A percentile compares a stretch with the other conserved stretches of the same genome.
phyloP scores from a whole-genome alignment of 1,284 basidiomycete genomes.

The Apiotrichum montevideense region DNA sequence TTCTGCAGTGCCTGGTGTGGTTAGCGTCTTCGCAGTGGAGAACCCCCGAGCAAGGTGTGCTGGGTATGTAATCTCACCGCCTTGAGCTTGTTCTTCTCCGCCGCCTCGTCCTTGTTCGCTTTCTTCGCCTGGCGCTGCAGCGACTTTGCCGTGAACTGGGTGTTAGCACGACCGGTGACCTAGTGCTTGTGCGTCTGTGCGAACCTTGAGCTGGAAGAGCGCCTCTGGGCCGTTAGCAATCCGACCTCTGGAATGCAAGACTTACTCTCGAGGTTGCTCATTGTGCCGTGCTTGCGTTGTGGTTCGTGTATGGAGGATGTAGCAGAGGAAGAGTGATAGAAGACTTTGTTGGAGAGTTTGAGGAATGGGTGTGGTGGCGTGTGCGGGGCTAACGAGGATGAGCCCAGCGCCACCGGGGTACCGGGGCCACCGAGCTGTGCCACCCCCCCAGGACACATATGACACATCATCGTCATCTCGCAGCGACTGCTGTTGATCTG shows the following conservation, averaged over 20 bases:
- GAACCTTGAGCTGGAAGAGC: conserved; percentile 87
- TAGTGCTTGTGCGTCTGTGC: background rate
- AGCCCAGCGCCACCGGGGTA: too few species aligned
- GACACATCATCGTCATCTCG: too few species aligned
- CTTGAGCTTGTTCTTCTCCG: conserved; percentile 82
- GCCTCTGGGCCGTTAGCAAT: conserved; percentile 59
- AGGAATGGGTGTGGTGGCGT: too few species aligned
- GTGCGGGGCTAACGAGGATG: too few species aligned
- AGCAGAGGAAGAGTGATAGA: too few species aligned
- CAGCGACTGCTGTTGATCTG: too few species aligned
- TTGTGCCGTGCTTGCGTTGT: conserved; percentile 36
- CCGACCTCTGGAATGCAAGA: conserved; percentile 4
- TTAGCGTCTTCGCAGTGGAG: background rate
- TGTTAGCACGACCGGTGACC: background rate
- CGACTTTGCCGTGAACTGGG: conserved; percentile 89
- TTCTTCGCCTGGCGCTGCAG: conserved; percentile 89
- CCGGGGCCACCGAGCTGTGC: too few species aligned
- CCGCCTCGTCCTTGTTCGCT: conserved; percentile 83
- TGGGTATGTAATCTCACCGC: conserved; percentile 55
- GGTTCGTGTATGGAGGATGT: background rate
- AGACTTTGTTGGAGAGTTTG: too few species aligned
- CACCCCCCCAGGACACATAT: too few species aligned
- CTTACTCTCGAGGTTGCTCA: conserved; percentile 88
- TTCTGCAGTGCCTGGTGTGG: conserved; percentile 78
- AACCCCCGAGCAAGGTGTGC: too few species aligned